Percentiles rank a stretch among this genome's conserved stretches.
Conservation (phyloP, 2,329 filamentous ascomycete species). For the Pestalotiopsis sp. region DNA sequence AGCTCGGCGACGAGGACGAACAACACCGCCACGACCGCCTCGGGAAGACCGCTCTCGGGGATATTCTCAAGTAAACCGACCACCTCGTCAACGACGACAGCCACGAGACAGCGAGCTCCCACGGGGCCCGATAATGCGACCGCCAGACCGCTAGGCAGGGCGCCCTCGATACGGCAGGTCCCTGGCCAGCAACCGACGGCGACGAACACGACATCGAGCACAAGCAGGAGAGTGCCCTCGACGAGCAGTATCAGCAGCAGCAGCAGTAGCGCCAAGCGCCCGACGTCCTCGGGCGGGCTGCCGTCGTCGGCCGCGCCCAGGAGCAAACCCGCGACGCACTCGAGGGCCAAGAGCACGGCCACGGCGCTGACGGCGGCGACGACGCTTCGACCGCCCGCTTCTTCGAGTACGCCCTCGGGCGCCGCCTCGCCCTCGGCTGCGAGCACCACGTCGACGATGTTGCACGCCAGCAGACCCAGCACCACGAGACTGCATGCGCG, state of each 20-base stretch:
- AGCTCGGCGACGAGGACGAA: background rate
- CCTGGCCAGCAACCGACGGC: conserved; percentile 5
- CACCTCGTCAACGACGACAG: background rate
- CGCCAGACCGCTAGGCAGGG: conserved; percentile 25
- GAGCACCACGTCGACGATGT: conserved; percentile 21
- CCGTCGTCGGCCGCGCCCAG: conserved; percentile 18
- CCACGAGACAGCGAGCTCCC: background rate
- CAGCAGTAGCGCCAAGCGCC: conserved; percentile 16
- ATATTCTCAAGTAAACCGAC: conserved; percentile 7
- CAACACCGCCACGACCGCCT: conserved; percentile 2
- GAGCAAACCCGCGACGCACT: conserved; percentile 28
- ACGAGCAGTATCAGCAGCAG: conserved; percentile 11
- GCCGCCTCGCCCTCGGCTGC: background rate
- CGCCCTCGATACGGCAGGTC: conserved; percentile 25
- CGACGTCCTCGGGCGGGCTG: conserved; percentile 29
- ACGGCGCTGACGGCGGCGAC: conserved; percentile 28
- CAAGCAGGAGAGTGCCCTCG: conserved; percentile 12
- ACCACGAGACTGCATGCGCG: conserved; percentile 20
- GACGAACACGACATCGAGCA: conserved; percentile 1
- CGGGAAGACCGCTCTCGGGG: conserved; percentile 9
- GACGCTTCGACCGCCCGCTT: conserved; percentile 31
- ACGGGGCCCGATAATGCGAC: conserved; percentile 19
- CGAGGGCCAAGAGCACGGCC: conserved; percentile 39
- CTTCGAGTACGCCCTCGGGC: conserved; percentile 18
- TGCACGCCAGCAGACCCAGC: conserved; percentile 21